Base-by-base conservation (phyloP, 345 rosid genomes). In the Dipteronia sinensis region DNA sequence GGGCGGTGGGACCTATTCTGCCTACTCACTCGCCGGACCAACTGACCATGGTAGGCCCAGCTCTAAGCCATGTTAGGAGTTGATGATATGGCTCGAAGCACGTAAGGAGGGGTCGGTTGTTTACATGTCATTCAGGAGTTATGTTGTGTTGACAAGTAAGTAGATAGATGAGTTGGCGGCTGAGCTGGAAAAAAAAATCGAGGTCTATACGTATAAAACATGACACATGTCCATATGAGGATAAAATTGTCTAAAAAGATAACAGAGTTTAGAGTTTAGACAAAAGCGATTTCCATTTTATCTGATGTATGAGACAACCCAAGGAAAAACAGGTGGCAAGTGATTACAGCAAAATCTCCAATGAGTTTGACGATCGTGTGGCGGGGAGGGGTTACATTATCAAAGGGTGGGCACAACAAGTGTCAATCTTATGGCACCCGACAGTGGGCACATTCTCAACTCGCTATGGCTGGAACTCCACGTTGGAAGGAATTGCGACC, bases 1-100 rank as follows among this genome's bases (percentile, higher is more conserved):
- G 90, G 90, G 84, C 85, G 0, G 86, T 85, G 0, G 88, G 88
- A 1, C 90, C 90, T 6, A 46, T 82, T 4, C 53, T 81, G 20
- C 72, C 81, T 12, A 5, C 38, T 42, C 75, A 58, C 6, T 7
- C 2, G 16, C 17, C 3, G 6, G 11, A 11, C 46, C 10, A 8
- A 42, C 11, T 8, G 7, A 49, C 29, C 82, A 83, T 4, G 87
- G 87, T 10, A 83, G 87, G 20, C 46, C 81, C 17, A 79, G 81
- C 23, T 61, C 83, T 0, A 31, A 51, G 22, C 17, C 61, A 11
- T 40, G 29, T 23, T 46, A 31, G 0, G 75, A 79, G 12, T 27
- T 84, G 49, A 22, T 65, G 40, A 25, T 73, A 63, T 80, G 82
- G 82, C 82, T 80, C 0, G 82, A 80, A 20, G 29, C 72, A 1